phyloP scores from a whole-genome alignment of 306 rosid species.

The Chamaecrista fasciculata region DNA sequence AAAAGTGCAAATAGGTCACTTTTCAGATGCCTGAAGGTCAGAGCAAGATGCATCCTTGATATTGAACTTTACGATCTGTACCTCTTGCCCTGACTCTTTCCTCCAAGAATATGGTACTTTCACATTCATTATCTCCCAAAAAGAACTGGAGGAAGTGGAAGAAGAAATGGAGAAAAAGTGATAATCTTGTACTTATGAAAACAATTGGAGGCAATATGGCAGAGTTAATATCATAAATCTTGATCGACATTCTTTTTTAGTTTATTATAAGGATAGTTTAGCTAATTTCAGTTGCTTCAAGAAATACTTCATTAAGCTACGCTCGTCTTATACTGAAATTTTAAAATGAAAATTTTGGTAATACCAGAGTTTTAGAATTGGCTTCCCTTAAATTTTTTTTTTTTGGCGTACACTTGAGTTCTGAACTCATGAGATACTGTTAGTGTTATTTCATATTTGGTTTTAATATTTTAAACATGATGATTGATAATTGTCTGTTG shows the following conservation, averaged over 20 bases:
- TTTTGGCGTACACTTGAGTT: too few species aligned
- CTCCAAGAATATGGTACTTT: slow-evolving; percentile 29
- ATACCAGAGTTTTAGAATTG: too few species aligned
- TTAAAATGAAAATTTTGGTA: too few species aligned
- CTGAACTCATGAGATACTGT: too few species aligned
- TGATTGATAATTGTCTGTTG: too few species aligned
- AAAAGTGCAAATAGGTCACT: slow-evolving; percentile 23
- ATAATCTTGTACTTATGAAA: background rate
- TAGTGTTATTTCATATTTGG: too few species aligned
- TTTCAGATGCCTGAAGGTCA: slow-evolving; percentile 30
- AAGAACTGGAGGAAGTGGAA: slow-evolving; percentile 11
- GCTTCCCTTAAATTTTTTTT: too few species aligned
- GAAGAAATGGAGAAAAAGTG: background rate
- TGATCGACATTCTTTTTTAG: slow-evolving; percentile 20
- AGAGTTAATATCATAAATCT: slow-evolving; percentile 30
- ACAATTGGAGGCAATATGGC: slow-evolving; percentile 6
- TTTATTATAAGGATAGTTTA: slow-evolving; percentile 21
- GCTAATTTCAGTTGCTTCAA: slow-evolving; percentile 2
- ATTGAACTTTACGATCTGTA: slow-evolving; percentile 26
- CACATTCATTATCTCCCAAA: slow-evolving; percentile 11
- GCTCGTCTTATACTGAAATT: too few species aligned
- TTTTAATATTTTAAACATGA: too few species aligned
- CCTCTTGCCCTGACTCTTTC: slow-evolving; percentile 22
- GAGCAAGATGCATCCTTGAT: slow-evolving; percentile 29
- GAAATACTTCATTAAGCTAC: too few species aligned